phyloP scores from a whole-genome alignment of 139 green algal genomes.

The Deuterostichococcus epilithicus region DNA sequence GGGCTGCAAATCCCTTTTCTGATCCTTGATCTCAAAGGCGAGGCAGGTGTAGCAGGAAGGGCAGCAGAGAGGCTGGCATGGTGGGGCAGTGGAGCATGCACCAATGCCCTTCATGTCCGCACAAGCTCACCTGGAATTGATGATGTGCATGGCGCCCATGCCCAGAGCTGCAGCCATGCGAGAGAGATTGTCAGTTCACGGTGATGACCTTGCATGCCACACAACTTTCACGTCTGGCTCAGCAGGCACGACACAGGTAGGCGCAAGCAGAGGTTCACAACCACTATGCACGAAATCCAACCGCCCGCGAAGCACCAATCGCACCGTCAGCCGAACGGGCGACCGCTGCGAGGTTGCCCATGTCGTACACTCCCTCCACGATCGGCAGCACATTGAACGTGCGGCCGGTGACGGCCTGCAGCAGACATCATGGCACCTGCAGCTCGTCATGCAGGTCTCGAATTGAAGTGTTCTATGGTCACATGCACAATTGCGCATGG shows the following conservation, averaged over 20 bases:
- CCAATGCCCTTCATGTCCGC: too few species aligned
- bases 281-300: not conserved
- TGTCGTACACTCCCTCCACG: slow-evolving; percentile 59
- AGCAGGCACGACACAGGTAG: not conserved
- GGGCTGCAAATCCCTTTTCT: too few species aligned
- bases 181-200: not conserved
- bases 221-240: too few species aligned
- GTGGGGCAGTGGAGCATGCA: too few species aligned
- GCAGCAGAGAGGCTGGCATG: too few species aligned
- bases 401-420: slow-evolving; percentile 18
- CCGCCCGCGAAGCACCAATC: not conserved
- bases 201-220: not conserved
- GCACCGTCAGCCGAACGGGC: slow-evolving; percentile 65
- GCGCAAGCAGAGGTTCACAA: not conserved
- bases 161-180: slow-evolving; percentile 48
- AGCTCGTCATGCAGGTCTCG: too few species aligned
- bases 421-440: too few species aligned
- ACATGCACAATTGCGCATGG: too few species aligned
- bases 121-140: slow-evolving; percentile 33
- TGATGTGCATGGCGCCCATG: slow-evolving; percentile 57
- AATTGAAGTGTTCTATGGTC: too few species aligned
- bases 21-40: too few species aligned
- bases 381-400: slow-evolving; percentile 52
- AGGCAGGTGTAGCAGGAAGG: too few species aligned
- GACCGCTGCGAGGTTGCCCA: slow-evolving; percentile 73